Evolutionary conservation across 2,329 filamentous ascomycete species (phyloP).

Genomic region (Colletotrichum sp.): DNA sequence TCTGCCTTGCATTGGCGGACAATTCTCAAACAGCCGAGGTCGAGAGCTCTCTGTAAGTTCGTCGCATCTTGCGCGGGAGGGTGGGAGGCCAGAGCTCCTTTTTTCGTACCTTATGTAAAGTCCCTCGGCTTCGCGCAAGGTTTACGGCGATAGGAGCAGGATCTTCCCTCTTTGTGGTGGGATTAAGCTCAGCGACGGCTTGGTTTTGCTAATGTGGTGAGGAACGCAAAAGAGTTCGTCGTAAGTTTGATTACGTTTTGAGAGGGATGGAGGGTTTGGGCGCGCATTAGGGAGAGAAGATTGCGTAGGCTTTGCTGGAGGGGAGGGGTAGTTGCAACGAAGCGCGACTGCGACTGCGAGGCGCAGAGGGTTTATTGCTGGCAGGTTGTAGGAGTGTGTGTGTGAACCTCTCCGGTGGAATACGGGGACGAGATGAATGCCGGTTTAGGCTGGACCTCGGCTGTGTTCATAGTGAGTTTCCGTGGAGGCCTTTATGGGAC

Average conservation of each 20-base stretch:
- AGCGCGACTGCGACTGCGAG: background rate
- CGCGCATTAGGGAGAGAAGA: background rate
- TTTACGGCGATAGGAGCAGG: background rate
- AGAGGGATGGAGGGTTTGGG: background rate
- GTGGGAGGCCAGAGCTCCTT: background rate
- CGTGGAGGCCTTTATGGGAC: background rate
- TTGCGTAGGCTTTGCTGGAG: background rate
- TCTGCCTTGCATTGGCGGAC: background rate
- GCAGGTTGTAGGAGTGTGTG: background rate
- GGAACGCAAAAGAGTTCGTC: background rate
- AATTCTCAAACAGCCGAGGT: background rate
- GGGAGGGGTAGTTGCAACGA: background rate
- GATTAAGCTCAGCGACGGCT: background rate
- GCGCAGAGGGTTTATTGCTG: background rate
- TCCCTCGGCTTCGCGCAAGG: background rate
- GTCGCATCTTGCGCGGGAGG: background rate
- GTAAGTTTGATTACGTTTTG: background rate
- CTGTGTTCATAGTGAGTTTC: accelerated
- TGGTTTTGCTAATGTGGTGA: background rate
- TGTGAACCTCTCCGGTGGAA: background rate
- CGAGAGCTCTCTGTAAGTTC: background rate
- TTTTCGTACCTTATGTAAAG: background rate
- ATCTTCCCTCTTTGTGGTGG: background rate
- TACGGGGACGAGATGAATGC: background rate
- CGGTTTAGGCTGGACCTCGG: background rate